These are phyloP conservation scores for Tetrahymena borealis DNA, from an alignment of 73 alveolate species.

Conservation along the genomic window DNA sequence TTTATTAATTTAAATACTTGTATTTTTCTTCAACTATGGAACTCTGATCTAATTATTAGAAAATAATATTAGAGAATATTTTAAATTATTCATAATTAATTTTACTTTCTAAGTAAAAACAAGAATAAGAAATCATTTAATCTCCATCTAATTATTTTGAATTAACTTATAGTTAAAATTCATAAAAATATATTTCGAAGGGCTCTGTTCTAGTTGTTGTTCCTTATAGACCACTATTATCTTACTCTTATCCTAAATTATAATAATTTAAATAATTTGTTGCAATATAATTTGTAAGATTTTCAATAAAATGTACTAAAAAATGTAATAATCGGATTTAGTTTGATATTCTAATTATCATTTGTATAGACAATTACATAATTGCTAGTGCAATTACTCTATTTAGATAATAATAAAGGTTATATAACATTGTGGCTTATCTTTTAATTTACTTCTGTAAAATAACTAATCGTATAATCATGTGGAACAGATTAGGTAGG, in stretches of 20 bases:
- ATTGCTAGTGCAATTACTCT: neutral
- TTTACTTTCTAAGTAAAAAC: neutral
- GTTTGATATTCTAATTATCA: neutral
- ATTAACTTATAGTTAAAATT: neutral
- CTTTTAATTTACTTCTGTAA: neutral
- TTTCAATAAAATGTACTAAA: neutral
- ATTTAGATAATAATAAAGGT: neutral
- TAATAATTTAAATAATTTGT: neutral
- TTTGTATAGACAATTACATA: neutral
- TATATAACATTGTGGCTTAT: neutral
- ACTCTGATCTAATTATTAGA: neutral
- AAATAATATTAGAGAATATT: neutral
- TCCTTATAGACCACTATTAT: neutral
- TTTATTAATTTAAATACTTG: neutral
- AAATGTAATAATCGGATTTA: neutral
- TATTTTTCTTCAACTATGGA: neutral
- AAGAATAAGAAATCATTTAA: neutral
- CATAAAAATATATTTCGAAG: neutral
- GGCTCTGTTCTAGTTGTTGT: neutral
- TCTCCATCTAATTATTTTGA: neutral
- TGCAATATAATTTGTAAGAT: neutral
- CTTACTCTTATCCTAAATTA: neutral
- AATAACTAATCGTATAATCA: neutral
- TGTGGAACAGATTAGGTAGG: neutral
- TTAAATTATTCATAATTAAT: neutral